Conservation (phyloP, 2,329 filamentous ascomycete genomes). For the Bipolaris gigantea region DNA sequence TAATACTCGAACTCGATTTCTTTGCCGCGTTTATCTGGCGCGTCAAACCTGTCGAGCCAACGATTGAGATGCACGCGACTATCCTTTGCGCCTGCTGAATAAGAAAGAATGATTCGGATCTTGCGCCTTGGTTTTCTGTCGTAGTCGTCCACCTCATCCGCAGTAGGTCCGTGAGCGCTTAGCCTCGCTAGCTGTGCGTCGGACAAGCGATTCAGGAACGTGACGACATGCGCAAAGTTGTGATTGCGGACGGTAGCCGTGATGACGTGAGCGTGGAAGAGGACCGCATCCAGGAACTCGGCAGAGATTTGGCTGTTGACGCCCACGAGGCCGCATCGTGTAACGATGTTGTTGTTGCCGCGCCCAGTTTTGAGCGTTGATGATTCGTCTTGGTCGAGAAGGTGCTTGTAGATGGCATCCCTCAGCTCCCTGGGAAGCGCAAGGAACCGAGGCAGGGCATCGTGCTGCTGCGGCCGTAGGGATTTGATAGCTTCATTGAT, state of each 20-base stretch:
- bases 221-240: constrained; percentile 22
- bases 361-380: constrained; percentile 5
- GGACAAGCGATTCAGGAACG: constrained; percentile 20
- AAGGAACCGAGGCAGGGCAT: constrained; percentile 9
- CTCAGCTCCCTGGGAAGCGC: constrained; percentile 20
- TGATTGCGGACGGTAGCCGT: constrained; percentile 18
- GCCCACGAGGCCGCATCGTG: constrained; percentile 13
- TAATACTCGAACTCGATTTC: constrained; percentile 13
- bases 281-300: constrained; percentile 19
- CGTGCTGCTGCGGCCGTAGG: background rate
- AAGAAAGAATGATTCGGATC: constrained; percentile 8
- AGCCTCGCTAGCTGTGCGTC: constrained; percentile 11
- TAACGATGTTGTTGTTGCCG: constrained; percentile 11
- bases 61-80: constrained; percentile 14
- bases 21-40: constrained; percentile 6
- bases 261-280: constrained; percentile 16
- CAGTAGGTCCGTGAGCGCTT: background rate
- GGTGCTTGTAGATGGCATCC: constrained; percentile 22
- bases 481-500: background rate
- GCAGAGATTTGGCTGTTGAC: constrained; percentile 17
- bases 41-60: constrained; percentile 15
- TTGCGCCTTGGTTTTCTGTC: constrained; percentile 4
- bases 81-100: constrained; percentile 6
- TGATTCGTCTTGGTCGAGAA: constrained; percentile 5
- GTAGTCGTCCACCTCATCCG: background rate